Percentiles rank a stretch among this genome's conserved stretches.
Evolutionary conservation across 2,329 filamentous ascomycete species (phyloP).

Genomic region (Endoconidiophora laricicola): DNA sequence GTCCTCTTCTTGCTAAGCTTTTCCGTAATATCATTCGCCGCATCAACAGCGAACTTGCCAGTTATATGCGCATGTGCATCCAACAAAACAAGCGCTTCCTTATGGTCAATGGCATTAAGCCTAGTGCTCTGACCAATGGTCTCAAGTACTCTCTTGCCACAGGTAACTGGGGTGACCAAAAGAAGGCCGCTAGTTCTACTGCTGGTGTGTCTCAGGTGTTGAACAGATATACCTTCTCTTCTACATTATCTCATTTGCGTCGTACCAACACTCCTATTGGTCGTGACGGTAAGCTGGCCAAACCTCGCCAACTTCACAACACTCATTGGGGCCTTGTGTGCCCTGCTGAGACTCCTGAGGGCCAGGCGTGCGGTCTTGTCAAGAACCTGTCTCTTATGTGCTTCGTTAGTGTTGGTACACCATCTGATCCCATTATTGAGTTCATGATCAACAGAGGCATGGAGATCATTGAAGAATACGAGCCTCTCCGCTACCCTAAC

Average conservation of each 20-base stretch:
- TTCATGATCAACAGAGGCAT: slow-evolving; percentile 94
- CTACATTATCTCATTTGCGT: slow-evolving; percentile 88
- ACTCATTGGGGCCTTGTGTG: slow-evolving; percentile 98
- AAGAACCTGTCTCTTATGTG: slow-evolving; percentile 98
- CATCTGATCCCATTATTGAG: slow-evolving; percentile 75
- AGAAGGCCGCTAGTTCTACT: slow-evolving; percentile 88
- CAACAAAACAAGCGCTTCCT: slow-evolving; percentile 83
- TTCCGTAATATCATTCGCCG: slow-evolving; percentile 86
- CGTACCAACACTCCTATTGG: slow-evolving; percentile 96
- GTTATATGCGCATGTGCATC: slow-evolving; percentile 82
- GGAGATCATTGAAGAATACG: slow-evolving; percentile 93
- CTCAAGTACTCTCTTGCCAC: slow-evolving; percentile 94
- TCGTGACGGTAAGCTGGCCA: slow-evolving; percentile 93
- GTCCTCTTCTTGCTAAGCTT: slow-evolving; percentile 84
- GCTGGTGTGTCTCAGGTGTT: slow-evolving; percentile 96
- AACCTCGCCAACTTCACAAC: slow-evolving; percentile 93
- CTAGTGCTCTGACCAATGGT: slow-evolving; percentile 78
- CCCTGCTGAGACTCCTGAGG: slow-evolving; percentile 93
- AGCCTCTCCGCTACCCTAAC: slow-evolving; percentile 67
- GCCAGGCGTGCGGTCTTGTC: slow-evolving; percentile 92
- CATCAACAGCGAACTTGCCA: slow-evolving; percentile 78
- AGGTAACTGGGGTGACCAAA: slow-evolving; percentile 98
- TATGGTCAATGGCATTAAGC: slow-evolving; percentile 77
- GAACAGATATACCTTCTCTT: slow-evolving; percentile 94
- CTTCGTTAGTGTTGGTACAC: slow-evolving; percentile 89